Evolutionary conservation across 2,329 filamentous ascomycete species (phyloP), one percentile per base, ranked within the genome.

Genomic region (Phialemonium atrogriseum): DNA sequence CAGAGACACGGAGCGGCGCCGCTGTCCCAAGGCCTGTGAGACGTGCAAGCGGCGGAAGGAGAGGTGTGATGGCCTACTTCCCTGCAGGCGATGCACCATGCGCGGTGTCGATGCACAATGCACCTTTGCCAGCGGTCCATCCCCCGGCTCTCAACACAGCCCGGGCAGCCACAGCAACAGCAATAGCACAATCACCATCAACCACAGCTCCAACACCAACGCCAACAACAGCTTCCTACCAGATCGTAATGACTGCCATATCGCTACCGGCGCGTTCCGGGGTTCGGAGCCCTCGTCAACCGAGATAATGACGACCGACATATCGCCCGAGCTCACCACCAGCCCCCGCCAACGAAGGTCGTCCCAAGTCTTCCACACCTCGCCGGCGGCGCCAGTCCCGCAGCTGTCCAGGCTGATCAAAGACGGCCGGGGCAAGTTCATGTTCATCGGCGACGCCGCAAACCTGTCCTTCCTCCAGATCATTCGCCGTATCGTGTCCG

Each of bases 391-490:
- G 1, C 28, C 27, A 10, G 44, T 46, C 11, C 44, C 44, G 5
- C 43, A 41, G 13, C 34, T 48, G 8, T 55, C 54, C 7, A 43
- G 54, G 1, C 44, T 57, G 9, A 42, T 57, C 6, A 45, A 54
- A 23, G 52, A 55, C 19, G 50, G 45, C 6, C 43, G 49, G 21
- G 52, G 51, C 11, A 49, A 46, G 18, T 52, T 52, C 40, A 52
- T 58, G 43, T 58, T 56, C 27, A 49, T 58, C 17, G 54, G 54
- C n/a, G 54, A 57, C 37, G 52, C 54, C 12, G 52, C 52, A 7
- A 55, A 51, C 4, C 18, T 57, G 5, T 52, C 51, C 0, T 55
- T 57, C 17, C 38, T 57, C 2, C 51, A 57, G 17, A 51, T 51
- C 14, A 55, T 57, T 10, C 49, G 55, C 1, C 45, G 54, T 4